These are phyloP conservation scores for Candida alai DNA, from an alignment of 805 yeast species.

Conservation along the genomic window DNA sequence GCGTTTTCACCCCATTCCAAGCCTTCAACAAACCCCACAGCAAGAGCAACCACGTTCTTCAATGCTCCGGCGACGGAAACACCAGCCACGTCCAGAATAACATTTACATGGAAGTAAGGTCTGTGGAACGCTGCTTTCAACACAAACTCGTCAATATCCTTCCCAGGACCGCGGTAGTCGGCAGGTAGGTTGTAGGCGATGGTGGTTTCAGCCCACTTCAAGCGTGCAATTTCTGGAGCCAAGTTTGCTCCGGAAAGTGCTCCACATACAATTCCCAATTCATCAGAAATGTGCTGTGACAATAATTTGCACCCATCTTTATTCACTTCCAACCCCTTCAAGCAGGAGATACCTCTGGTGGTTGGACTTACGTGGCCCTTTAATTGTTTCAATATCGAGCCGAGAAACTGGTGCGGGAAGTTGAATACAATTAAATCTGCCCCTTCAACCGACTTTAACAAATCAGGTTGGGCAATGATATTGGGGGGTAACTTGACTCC, in stretches of 20 bases:
- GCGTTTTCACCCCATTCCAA: constrained; percentile 49
- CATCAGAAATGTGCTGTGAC: constrained; percentile 40
- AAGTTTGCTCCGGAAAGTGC: constrained; percentile 47
- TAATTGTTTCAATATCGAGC: constrained; percentile 35
- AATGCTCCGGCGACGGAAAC: constrained; percentile 46
- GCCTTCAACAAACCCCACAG: constrained; percentile 46
- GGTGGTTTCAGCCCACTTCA: constrained; percentile 46
- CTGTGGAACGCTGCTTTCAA: constrained; percentile 44
- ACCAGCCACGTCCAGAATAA: constrained; percentile 43
- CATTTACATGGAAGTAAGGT: constrained; percentile 44
- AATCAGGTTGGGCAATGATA: constrained; percentile 38
- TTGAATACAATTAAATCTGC: constrained; percentile 44
- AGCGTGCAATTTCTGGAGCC: constrained; percentile 44
- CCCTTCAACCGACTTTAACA: constrained; percentile 33
- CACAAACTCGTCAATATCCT: constrained; percentile 36
- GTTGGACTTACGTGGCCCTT: constrained; percentile 35
- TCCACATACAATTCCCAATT: constrained; percentile 42
- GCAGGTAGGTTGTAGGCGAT: constrained; percentile 38
- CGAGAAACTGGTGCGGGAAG: constrained; percentile 45
- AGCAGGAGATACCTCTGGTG: constrained; percentile 43
- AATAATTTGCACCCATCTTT: constrained; percentile 42
- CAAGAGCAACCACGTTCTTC: constrained; percentile 44
- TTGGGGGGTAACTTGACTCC: constrained; percentile 39
- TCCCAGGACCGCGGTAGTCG: constrained; percentile 39
- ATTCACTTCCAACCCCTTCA: constrained; percentile 44